phyloP scores from a whole-genome alignment of 2,329 filamentous ascomycete species.

The Cercospora zeae-maydis region DNA sequence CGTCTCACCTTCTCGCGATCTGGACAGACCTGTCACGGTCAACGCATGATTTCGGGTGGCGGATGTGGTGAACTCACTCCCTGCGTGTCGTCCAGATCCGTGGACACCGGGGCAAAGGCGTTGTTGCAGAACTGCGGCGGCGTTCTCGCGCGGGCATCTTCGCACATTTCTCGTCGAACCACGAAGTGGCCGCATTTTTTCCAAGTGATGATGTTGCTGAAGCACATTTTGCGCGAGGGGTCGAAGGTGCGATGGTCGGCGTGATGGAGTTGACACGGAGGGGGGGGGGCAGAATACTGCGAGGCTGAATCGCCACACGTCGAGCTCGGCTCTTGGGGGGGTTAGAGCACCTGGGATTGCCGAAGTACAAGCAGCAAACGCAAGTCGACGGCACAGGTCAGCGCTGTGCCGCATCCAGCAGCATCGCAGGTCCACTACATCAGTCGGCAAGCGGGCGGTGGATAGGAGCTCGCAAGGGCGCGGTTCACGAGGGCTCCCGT shows the following conservation, averaged over 20 bases:
- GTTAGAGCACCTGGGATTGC: background rate
- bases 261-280: background rate
- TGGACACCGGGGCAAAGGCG: conserved; percentile 20
- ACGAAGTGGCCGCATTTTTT: conserved; percentile 20
- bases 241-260: background rate
- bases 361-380: conserved; percentile 1
- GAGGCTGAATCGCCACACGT: background rate
- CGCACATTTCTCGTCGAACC: conserved; percentile 18
- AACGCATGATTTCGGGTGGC: background rate
- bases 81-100: conserved; percentile 15
- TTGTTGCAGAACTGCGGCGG: conserved; percentile 15
- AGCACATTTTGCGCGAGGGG: conserved; percentile 18
- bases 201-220: conserved; percentile 23
- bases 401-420: background rate
- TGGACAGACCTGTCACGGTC: conserved; percentile 13
- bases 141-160: conserved; percentile 14
- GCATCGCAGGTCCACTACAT: background rate
- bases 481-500: background rate
- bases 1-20: conserved; percentile 18
- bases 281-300: background rate
- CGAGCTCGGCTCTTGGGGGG: background rate
- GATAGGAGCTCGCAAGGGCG: too few species aligned
- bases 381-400: background rate
- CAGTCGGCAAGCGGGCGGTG: background rate
- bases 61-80: conserved; percentile 1